Evolutionary conservation across 1,284 basidiomycete species (phyloP).

Genomic region (Mrakiaceae sp.): DNA sequence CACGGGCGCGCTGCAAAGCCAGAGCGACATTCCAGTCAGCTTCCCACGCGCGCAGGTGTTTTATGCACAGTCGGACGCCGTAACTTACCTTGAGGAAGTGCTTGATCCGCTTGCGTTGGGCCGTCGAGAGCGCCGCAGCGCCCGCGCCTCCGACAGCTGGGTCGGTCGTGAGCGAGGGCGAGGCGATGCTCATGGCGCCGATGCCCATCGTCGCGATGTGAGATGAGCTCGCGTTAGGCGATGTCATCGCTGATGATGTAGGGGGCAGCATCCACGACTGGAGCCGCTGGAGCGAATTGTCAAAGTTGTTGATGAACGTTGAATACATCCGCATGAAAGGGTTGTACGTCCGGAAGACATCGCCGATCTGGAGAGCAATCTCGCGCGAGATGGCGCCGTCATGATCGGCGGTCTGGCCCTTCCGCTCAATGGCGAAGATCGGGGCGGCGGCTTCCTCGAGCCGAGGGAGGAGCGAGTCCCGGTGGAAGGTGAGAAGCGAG

Average conservation of each 20-base stretch:
- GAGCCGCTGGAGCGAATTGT: conserved; percentile 74
- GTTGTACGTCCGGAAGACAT: conserved; percentile 81
- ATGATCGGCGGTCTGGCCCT: conserved; percentile 39
- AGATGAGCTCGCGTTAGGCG: conserved; percentile 49
- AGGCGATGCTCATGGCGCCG: conserved; percentile 41
- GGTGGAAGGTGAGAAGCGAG: conserved; percentile 81
- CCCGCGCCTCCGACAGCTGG: conserved; percentile 22
- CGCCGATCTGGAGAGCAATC: conserved; percentile 71
- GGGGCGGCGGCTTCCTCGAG: conserved; percentile 63
- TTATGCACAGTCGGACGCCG: not conserved
- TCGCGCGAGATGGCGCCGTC: conserved; percentile 61
- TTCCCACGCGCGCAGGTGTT: not conserved
- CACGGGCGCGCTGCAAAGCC: conserved; percentile 47
- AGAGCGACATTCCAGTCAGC: not conserved
- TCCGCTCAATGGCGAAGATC: conserved; percentile 39
- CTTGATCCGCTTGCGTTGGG: conserved; percentile 76
- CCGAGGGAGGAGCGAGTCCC: conserved; percentile 79
- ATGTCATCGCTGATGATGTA: conserved; percentile 27
- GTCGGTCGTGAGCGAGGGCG: conserved; percentile 21
- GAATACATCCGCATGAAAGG: conserved; percentile 97
- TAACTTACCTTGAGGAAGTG: conserved; percentile 54
- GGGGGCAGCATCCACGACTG: conserved; percentile 65
- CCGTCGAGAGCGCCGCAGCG: conserved; percentile 42
- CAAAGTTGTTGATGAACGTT: conserved; percentile 92
- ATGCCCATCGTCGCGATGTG: conserved; percentile 53